These are phyloP conservation scores for Gamsiella multidivaricata DNA, from an alignment of 192 early-diverging fungal species.

Conservation along the genomic window DNA sequence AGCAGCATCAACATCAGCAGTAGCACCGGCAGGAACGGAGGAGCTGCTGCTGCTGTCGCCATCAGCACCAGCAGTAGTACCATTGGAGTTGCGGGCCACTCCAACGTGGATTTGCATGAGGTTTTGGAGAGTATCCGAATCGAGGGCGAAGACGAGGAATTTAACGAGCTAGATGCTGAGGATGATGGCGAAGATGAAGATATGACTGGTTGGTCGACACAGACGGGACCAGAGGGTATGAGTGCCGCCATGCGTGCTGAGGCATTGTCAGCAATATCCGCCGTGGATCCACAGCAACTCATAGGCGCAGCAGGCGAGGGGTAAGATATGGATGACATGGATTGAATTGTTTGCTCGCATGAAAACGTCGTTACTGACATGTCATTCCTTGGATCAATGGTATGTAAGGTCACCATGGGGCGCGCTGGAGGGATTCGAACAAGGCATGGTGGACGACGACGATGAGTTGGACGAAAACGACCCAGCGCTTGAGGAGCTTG, in stretches of 20 bases:
- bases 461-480: slow-evolving; percentile 36
- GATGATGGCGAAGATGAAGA: slow-evolving; percentile 9
- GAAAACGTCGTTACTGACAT: too few relatives aligned
- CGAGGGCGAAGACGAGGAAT: slow-evolving; percentile 26
- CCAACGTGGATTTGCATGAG: slow-evolving; percentile 1
- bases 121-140: slow-evolving; percentile 16
- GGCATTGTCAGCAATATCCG: slow-evolving; percentile 9
- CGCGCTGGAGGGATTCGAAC: slow-evolving; percentile 10
- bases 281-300: slow-evolving; percentile 27
- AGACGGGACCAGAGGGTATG: neutral
- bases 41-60: neutral
- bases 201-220: neutral
- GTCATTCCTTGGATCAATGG: neutral
- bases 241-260: slow-evolving; percentile 7
- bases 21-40: neutral
- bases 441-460: slow-evolving; percentile 25
- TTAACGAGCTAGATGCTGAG: slow-evolving; percentile 32
- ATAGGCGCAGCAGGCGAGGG: slow-evolving; percentile 14
- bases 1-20: neutral
- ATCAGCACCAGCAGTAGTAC: neutral
- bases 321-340: slow-evolving; percentile 1
- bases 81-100: neutral
- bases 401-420: slow-evolving; percentile 20
- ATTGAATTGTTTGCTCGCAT: neutral
- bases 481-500: slow-evolving; percentile 46